Evolutionary conservation across 2,329 filamentous ascomycete genomes (phyloP).

Genomic region (Talaromyces piceae): DNA sequence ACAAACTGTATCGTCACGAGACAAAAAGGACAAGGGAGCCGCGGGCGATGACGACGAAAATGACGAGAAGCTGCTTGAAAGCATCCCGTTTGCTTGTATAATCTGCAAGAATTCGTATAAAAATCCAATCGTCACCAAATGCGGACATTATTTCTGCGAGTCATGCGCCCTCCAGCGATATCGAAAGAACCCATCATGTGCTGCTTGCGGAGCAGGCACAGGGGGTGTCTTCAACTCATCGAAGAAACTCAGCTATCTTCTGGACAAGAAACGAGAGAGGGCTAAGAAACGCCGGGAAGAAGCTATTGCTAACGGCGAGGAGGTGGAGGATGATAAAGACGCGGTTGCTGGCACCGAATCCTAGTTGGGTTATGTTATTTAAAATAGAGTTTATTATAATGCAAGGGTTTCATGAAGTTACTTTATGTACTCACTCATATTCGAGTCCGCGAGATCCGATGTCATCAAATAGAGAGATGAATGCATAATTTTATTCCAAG

Average conservation of each 20-base stretch:
- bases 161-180: conserved; percentile 80
- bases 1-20: conserved; percentile 41
- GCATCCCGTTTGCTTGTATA: conserved; percentile 83
- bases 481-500: neutral
- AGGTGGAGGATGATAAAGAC: conserved; percentile 43
- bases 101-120: conserved; percentile 76
- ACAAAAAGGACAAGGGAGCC: conserved; percentile 38
- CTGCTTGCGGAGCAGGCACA: conserved; percentile 76
- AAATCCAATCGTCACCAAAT: conserved; percentile 76
- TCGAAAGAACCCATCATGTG: conserved; percentile 77
- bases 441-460: neutral
- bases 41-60: conserved; percentile 44
- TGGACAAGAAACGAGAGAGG: conserved; percentile 61
- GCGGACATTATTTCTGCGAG: conserved; percentile 95
- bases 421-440: too few species aligned
- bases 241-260: conserved; percentile 70
- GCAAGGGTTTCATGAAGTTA: neutral
- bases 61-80: conserved; percentile 67
- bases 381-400: neutral
- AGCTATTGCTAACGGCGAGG: conserved; percentile 47
- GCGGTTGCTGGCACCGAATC: conserved; percentile 16
- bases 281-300: conserved; percentile 47
- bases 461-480: neutral
- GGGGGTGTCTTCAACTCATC: conserved; percentile 85
- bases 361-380: neutral